Base-by-base conservation (phyloP, 176 grass and related monocot genomes). In the Panicum miliaceum region DNA sequence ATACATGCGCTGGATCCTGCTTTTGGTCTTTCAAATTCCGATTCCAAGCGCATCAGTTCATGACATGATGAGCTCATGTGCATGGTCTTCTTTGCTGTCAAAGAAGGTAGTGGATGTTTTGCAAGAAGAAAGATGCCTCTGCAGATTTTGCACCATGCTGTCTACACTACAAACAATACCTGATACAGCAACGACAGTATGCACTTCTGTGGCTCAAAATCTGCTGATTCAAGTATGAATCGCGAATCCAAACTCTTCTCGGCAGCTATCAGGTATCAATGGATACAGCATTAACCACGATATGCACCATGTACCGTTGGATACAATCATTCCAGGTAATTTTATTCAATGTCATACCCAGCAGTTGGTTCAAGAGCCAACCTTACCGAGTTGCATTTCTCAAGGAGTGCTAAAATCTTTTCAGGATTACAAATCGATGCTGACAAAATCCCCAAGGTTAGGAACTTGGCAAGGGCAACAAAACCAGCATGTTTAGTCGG, bases 401-500 rank as follows among this genome's bases (percentile, higher is more conserved):
- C 71, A 76, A 13, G 20, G 23, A 58, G 59, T 26, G 64, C 59
- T 73, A 13, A 52, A 86, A 84, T 61, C 13, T 60, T 74, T 58
- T 9, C 25, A 84, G 80, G 59, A 68, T 79, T 62, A 87, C 89
- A 90, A 11, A 87, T 35, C 22, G 69, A 68, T 36, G 68, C 26
- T n/a, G 52, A 87, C 40, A 79, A 87, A 80, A 64, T 37, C 25
- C 15, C 19, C 34, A 64, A 29, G 8, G 50, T 60, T 89, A 71
- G 32, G 75, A 62, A 70, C 73, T 74, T 62, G 62, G 77, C 3
- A 0, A 68, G 46, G 52, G 47, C 35, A 65, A 79, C 2, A 32
- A 68, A 53, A 78, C 56, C 37, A 8, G n/a, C 51, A 36, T 0
- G 2, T 68, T 93, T 87, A 99, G 89, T 99, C 93, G 2, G 86